Base-by-base conservation (phyloP, 1,284 basidiomycete species). In the Ceraceosorus guamensis region DNA sequence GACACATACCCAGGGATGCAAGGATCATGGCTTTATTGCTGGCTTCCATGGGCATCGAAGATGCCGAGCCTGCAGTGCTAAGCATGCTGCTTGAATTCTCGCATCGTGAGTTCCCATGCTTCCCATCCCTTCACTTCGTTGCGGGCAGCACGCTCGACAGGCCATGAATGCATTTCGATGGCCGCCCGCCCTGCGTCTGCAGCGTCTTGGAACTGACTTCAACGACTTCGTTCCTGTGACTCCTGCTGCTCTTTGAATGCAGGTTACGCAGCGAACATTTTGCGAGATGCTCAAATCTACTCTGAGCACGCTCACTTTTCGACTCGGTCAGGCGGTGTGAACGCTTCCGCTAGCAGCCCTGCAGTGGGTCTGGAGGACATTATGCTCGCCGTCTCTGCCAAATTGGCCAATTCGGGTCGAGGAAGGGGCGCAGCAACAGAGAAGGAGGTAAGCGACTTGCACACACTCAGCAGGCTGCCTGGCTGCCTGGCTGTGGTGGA, bases 31-130 rank as follows among this genome's bases (percentile, higher is more conserved):
- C 93, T 0, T 83, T 98, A 37, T 84, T 98, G 35, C 83, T 97
- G 31, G 89, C 92, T 3, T 88, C 90, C 0, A 91, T 90, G n/a
- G 91, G 93, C 4, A 86, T 97, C 0, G 85, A 91, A 62, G 92
- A 97, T 78, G 86, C 88, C 5, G 91, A 97, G 67, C 91, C 92
- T 5, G 87, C 87, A 2, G 93, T 97, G 2, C 82, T 98, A 1
- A 87, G 93, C 67, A 92, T 96, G 76, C 83, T 98, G 4, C 84
- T 97, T 55, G 93, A 98, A 78, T 96, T 98, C 76, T 86, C 93
- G 0, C 87, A 96, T 76, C 82, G 93, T 78, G 54, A 57, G 80
- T 59, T 24, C 41, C 41, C 41, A 13, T 13, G 41, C 41, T 13
- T 13, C 16, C 13, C n/a, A n/a, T 31, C 51, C 34, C 56, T 24